phyloP scores from a whole-genome alignment of 305 asterid species.

The Rubia tinctorum region DNA sequence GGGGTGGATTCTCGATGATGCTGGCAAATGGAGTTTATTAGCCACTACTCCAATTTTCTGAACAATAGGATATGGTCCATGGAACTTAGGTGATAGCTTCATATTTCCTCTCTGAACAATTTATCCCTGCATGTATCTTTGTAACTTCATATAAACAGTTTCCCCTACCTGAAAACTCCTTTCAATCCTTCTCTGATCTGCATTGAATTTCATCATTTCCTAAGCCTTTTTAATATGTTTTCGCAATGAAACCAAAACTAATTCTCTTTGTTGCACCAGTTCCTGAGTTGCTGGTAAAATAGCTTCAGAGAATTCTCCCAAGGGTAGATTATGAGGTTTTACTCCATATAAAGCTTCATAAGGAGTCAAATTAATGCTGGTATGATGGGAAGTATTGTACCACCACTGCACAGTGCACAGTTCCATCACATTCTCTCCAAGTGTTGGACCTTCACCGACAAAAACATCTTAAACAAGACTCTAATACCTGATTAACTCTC shows the following conservation, averaged over 20 bases:
- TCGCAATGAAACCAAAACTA: too few species aligned
- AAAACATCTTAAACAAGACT: not conserved
- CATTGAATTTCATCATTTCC: not conserved
- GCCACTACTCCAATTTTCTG: too few species aligned
- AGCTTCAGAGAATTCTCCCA: not conserved
- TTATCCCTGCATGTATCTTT: too few species aligned
- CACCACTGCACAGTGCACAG: not conserved
- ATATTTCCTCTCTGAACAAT: too few species aligned
- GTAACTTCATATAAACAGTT: too few species aligned
- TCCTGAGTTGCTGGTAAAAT: not conserved
- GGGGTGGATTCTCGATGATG: too few species aligned
- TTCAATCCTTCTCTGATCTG: not conserved
- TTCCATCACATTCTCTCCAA: not conserved
- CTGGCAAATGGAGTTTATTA: too few species aligned
- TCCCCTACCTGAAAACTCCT: too few species aligned
- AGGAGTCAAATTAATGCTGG: not conserved
- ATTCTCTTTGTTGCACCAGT: too few species aligned
- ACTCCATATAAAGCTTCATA: not conserved
- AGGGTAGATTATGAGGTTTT: not conserved
- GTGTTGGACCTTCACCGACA: not conserved
- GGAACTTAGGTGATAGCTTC: too few species aligned
- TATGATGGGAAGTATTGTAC: not conserved
- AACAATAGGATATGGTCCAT: too few species aligned
- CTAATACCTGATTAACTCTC: not conserved
- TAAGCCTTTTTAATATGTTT: not conserved